Evolutionary conservation across 805 yeast genomes (phyloP).

Genomic region (Sungouiella thailandica): DNA sequence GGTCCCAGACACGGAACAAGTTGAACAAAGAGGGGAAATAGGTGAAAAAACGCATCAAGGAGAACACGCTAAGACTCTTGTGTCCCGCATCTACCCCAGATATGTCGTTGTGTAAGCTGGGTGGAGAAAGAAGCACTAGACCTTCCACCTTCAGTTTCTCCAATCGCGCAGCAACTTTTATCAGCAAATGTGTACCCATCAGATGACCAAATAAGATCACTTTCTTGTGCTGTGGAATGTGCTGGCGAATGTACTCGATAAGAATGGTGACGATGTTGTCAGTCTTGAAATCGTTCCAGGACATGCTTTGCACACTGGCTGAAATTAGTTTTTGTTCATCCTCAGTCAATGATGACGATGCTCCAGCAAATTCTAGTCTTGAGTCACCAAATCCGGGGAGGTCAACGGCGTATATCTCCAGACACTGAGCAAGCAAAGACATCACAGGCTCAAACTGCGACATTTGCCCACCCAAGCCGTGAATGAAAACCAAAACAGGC

Average conservation of each 20-base stretch:
- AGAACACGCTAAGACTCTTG: slow-evolving; percentile 2
- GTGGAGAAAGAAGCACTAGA: slow-evolving; percentile 47
- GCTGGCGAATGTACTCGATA: slow-evolving; percentile 30
- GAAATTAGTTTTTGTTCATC: slow-evolving; percentile 30
- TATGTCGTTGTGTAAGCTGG: slow-evolving; percentile 29
- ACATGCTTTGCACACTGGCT: slow-evolving; percentile 23
- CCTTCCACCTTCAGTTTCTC: slow-evolving; percentile 41
- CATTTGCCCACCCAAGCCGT: slow-evolving; percentile 88
- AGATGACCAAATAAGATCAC: slow-evolving; percentile 63
- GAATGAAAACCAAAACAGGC: slow-evolving; percentile 66
- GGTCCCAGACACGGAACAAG: slow-evolving; percentile 51
- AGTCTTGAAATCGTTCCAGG: slow-evolving; percentile 38
- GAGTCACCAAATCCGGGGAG: slow-evolving; percentile 84
- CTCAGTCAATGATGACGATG: slow-evolving; percentile 14
- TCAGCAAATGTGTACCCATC: slow-evolving; percentile 59
- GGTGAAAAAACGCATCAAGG: slow-evolving; percentile 25
- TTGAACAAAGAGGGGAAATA: slow-evolving; percentile 47
- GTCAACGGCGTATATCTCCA: slow-evolving; percentile 67
- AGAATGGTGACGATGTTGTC: slow-evolving; percentile 39
- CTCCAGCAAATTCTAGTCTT: slow-evolving; percentile 14
- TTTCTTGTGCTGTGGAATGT: slow-evolving; percentile 37
- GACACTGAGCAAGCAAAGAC: slow-evolving; percentile 56
- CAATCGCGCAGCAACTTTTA: slow-evolving; percentile 39
- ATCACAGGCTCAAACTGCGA: slow-evolving; percentile 78
- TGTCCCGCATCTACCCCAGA: slow-evolving; percentile 2